Evolutionary conservation across 306 rosid species (phyloP), one percentile per base, ranked within the genome.

Genomic region (Vachellia pachyceras): DNA sequence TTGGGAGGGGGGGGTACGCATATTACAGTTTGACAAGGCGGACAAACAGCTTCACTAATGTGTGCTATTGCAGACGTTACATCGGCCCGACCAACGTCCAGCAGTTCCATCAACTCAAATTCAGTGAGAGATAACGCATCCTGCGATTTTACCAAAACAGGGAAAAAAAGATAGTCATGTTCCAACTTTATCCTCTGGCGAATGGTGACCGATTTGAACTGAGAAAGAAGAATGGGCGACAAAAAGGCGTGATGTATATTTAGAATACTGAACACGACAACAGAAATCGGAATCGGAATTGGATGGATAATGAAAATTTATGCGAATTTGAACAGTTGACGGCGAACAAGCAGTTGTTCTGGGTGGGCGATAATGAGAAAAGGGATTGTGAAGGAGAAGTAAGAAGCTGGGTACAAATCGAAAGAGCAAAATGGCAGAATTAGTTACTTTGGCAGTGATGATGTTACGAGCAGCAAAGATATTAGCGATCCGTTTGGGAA

Each of bases 401-500:
- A 35, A 14, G 57, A 40, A 44, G 29, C n/a, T 17, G 45, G 17
- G 17, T 23, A 25, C 10, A 39, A 49, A 72, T 15, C 17, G 10
- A 37, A 14, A 65, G 69, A 13, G 42, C 14, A 60, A 36, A 23
- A 33, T 2, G 46, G 15, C 17, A 41, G 0, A 33, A 76, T 37
- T 11, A 12, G 41, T 33, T 35, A 88, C 97, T 94, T 94, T 86
- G 86, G 97, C 92, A 60, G 97, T 92, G 89, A 86, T 83, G 67
- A 94, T 85, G 82, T 90, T 92, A 25, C 97, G 97, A 80, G 94
- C 98, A 36, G 94, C 73, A 82, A 94, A 94, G 83, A 94, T 77
- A 65, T 92, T 88, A 57, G 90, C 87, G 23, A 90, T 87, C 83
- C 94, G 82, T 83, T 80, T 89, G 68, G 94, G 93, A 78, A 94